Evolutionary conservation across 2,329 filamentous ascomycete species (phyloP).

Genomic region (Colletotrichum graminicola): DNA sequence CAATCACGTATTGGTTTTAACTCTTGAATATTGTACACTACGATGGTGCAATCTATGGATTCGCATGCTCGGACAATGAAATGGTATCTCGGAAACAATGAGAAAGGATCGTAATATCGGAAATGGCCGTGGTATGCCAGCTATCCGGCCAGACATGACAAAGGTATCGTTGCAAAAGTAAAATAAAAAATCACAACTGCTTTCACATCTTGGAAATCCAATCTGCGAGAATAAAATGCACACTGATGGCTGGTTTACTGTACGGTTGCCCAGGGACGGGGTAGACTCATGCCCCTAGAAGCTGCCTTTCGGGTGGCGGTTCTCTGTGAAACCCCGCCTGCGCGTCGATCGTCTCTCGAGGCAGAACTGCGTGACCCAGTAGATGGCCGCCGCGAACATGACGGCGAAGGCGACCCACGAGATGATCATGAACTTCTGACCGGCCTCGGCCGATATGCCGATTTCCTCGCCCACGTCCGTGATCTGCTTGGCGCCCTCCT

Average conservation of each 20-base stretch:
- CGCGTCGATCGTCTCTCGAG: slow-evolving; percentile 48
- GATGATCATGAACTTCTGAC: slow-evolving; percentile 59
- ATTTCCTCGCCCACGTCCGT: slow-evolving; percentile 58
- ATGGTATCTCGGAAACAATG: slow-evolving; percentile 33
- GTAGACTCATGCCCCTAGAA: slow-evolving; percentile 35
- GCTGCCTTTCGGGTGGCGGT: slow-evolving; percentile 46
- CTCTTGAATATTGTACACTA: neutral
- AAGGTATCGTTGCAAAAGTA: slow-evolving; percentile 2
- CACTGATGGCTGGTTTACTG: neutral
- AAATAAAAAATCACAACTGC: neutral
- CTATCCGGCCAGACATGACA: slow-evolving; percentile 14
- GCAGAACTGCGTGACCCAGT: slow-evolving; percentile 56
- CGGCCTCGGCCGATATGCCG: slow-evolving; percentile 58
- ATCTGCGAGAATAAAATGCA: slow-evolving; percentile 9
- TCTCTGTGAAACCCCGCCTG: slow-evolving; percentile 42
- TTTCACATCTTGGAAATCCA: neutral
- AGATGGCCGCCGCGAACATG: slow-evolving; percentile 55
- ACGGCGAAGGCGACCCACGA: slow-evolving; percentile 62
- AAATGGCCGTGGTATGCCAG: slow-evolving; percentile 17
- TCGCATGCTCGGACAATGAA: slow-evolving; percentile 22
- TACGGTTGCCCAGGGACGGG: neutral
- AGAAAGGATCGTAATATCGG: slow-evolving; percentile 21
- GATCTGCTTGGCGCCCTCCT: slow-evolving; percentile 57
- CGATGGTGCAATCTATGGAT: neutral
- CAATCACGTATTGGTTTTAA: neutral